Evolutionary conservation across 257 asterid species (phyloP).

Genomic region (Plantago elongata): DNA sequence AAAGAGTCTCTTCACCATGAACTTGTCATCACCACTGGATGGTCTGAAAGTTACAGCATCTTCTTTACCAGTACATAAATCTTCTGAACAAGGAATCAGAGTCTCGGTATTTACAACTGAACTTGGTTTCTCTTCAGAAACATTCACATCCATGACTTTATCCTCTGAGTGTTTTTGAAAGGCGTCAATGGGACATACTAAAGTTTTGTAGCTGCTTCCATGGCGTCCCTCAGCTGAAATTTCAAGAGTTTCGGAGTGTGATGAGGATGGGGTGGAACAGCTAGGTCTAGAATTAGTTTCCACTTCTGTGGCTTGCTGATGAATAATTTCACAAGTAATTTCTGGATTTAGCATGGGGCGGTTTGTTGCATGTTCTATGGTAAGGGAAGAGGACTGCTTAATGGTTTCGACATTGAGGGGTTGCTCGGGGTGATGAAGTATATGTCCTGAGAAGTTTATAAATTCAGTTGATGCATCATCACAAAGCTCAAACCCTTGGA

Average conservation of each 20-base stretch:
- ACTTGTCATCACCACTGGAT: constrained; percentile 41
- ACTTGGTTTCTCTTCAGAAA: constrained; percentile 31
- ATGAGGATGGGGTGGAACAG: constrained; percentile 55
- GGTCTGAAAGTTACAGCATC: constrained; percentile 16
- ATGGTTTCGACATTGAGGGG: constrained; percentile 25
- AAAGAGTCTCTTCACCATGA: constrained; percentile 40
- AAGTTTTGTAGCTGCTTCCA: constrained; percentile 30
- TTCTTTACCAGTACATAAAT: constrained; percentile 21
- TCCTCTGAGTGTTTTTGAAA: constrained; percentile 30
- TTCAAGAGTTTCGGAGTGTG: constrained; percentile 39
- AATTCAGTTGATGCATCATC: constrained; percentile 52
- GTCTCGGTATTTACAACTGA: constrained; percentile 23
- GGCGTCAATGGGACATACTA: constrained; percentile 22
- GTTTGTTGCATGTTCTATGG: constrained; percentile 30
- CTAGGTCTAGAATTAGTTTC: constrained; percentile 42
- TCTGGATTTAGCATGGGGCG: constrained; percentile 23
- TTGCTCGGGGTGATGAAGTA: constrained; percentile 34
- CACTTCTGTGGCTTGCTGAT: constrained; percentile 38
- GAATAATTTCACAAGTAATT: constrained; percentile 16
- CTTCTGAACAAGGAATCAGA: constrained; percentile 24
- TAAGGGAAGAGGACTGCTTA: constrained; percentile 36
- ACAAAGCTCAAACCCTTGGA: constrained; percentile 69
- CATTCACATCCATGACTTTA: constrained; percentile 31
- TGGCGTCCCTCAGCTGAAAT: constrained; percentile 25
- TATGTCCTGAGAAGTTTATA: constrained; percentile 31